Evolutionary conservation across 768 basidiomycete species (phyloP).

Genomic region (Chalciporus chontae): DNA sequence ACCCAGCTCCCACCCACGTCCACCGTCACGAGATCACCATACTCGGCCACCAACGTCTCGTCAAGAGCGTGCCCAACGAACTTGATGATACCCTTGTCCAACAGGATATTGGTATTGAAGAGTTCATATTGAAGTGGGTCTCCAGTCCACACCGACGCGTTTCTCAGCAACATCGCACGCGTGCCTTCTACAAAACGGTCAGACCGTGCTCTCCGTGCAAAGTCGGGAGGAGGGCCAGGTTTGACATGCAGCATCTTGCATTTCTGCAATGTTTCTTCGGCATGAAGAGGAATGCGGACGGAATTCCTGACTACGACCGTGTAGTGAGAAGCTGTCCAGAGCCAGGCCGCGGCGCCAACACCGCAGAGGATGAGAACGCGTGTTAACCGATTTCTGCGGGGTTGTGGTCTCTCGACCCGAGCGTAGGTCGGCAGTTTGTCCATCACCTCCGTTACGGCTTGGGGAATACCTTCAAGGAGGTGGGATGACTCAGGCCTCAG

Average conservation of each 20-base stretch:
- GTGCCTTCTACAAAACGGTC: constrained; percentile 40
- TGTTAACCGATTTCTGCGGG: constrained; percentile 10
- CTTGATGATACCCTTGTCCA: constrained; percentile 39
- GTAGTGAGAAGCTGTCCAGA: constrained; percentile 19
- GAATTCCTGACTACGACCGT: constrained; percentile 4
- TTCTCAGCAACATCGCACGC: constrained; percentile 36
- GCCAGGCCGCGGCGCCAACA: constrained; percentile 11
- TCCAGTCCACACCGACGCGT: constrained; percentile 56
- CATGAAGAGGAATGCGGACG: constrained; percentile 27
- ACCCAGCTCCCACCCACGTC: constrained; percentile 67
- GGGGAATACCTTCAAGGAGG: background rate
- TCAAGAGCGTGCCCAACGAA: constrained; percentile 41
- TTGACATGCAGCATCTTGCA: constrained; percentile 33
- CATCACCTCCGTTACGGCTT: constrained; percentile 13
- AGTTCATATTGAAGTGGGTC: constrained; percentile 34
- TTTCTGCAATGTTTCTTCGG: constrained; percentile 28
- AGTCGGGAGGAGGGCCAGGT: constrained; percentile 37
- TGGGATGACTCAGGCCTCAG: no score
- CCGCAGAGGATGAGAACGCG: constrained; percentile 20
- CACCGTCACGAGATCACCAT: constrained; percentile 47
- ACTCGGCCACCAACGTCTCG: constrained; percentile 26
- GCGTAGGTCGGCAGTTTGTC: constrained; percentile 27
- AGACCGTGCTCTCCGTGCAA: constrained; percentile 32
- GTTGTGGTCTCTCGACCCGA: constrained; percentile 11
- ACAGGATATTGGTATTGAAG: constrained; percentile 35